Base-by-base conservation (phyloP, 306 rosid species). In the Corylus heterophylla region DNA sequence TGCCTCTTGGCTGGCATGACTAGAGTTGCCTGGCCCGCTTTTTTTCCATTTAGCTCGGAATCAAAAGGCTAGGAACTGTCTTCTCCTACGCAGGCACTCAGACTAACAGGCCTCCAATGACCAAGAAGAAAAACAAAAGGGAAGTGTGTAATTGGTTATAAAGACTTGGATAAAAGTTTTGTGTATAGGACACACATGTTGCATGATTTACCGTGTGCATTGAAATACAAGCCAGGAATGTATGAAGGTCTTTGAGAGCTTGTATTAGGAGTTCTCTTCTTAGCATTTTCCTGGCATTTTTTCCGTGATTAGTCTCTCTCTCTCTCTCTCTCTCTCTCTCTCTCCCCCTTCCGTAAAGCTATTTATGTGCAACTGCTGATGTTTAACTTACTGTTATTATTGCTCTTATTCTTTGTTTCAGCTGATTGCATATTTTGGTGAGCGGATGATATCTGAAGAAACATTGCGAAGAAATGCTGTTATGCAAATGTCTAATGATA, bases 391-490 rank as follows among this genome's bases (percentile, higher is more conserved):
- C 50, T 68, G 16, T 5, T 8, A 56, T 51, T 37, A 75, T 45
- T 37, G 16, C 27, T 52, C 59, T 54, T 77, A 59, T 45, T 76
- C 71, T 81, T 67, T 55, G 61, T 86, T 76, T 85, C 86, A 94
- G 98, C 74, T 92, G 63, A 80, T 83, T 76, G 87, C 88, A 22
- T 94, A 85, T 85, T 92, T 94, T 78, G 83, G 76, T 69, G 96
- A 87, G 86, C 86, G 97, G 71, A 52, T 79, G 86, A 94, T 94
- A 84, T 92, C 98, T 39, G 87, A 83, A 80, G 80, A 92, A 85
- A 94, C 95, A 59, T 89, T 92, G 52, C 76, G 25, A 47, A 87
- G 98, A 84, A 94, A 94, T 85, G 78, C 79, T 64, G 97, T 94
- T 61, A 87, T 88, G 92, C 93, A 92, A 84, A 50, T 85, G 82